These are phyloP conservation scores for Penicillium flavigenum DNA, from an alignment of 495 filamentous ascomycete genomes.

Conservation along the genomic window DNA sequence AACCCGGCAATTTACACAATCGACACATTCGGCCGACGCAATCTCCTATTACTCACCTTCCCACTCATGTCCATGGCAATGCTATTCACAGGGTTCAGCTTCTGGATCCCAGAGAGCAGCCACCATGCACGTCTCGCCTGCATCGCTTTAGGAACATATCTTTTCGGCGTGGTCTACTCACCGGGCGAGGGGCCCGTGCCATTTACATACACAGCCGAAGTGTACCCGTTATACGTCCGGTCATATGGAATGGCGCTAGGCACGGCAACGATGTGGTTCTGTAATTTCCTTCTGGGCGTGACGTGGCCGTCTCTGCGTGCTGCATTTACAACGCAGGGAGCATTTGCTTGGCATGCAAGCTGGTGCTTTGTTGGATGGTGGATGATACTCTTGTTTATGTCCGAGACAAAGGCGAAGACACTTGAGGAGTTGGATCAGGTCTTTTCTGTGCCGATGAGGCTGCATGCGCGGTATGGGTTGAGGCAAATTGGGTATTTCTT, in stretches of 20 bases:
- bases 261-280: constrained; percentile 67
- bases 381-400: constrained; percentile 50
- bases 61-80: constrained; percentile 71
- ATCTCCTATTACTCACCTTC: constrained; percentile 74
- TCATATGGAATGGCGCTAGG: constrained; percentile 66
- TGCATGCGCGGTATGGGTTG: constrained; percentile 46
- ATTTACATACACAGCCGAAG: constrained; percentile 82
- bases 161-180: constrained; percentile 74
- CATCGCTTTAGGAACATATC: constrained; percentile 68
- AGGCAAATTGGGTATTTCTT: constrained; percentile 50
- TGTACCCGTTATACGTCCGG: constrained; percentile 73
- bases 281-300: constrained; percentile 38
- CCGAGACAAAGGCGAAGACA: constrained; percentile 52
- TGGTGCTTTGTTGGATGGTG: constrained; percentile 52
- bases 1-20: constrained; percentile 79
- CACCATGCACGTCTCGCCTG: constrained; percentile 52
- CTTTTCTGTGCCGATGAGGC: constrained; percentile 52
- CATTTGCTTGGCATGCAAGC: constrained; percentile 57
- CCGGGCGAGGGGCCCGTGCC: constrained; percentile 81
- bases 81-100: constrained; percentile 78
- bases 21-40: constrained; percentile 79
- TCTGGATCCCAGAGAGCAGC: constrained; percentile 61
- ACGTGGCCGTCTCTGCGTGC: constrained; percentile 61
- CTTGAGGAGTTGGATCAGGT: constrained; percentile 50
- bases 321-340: constrained; percentile 48